A percentile compares a stretch with the other conserved stretches of the same genome.
phyloP scores from a whole-genome alignment of 2,329 filamentous ascomycete species.

The Zymoseptoria passerinii region DNA sequence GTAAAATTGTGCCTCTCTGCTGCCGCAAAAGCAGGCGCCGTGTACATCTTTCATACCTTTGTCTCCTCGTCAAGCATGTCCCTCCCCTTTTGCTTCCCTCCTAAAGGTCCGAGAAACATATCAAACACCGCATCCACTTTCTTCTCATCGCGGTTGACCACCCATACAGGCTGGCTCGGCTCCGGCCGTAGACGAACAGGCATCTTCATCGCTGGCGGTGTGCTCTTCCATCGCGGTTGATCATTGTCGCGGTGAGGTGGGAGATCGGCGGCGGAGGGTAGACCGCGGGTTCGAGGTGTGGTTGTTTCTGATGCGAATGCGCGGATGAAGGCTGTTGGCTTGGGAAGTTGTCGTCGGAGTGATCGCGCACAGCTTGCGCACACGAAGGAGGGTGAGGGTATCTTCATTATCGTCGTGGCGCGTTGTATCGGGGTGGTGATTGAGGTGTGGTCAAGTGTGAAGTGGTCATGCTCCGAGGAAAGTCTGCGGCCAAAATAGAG shows the following conservation, averaged over 20 bases:
- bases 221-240: constrained; percentile 44
- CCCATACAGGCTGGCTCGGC: constrained; percentile 51
- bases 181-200: constrained; percentile 49
- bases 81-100: constrained; percentile 43
- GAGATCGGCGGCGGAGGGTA: constrained; percentile 18
- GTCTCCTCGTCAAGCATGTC: constrained; percentile 79
- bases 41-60: constrained; percentile 42
- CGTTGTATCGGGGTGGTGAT: neutral
- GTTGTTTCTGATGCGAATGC: constrained; percentile 11
- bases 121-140: constrained; percentile 71
- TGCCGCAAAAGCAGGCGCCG: neutral
- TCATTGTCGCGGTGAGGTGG: constrained; percentile 9
- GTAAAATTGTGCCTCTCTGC: neutral
- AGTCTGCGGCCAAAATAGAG: neutral
- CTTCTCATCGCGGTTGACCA: constrained; percentile 66
- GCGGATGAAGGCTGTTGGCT: constrained; percentile 10
- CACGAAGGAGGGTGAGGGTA: constrained; percentile 20
- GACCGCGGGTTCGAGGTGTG: constrained; percentile 12
- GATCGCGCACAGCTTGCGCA: constrained; percentile 27
- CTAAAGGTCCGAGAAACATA: constrained; percentile 56
- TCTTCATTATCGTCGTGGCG: constrained; percentile 10
- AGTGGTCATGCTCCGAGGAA: neutral
- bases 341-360: constrained; percentile 6
- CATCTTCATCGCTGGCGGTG: constrained; percentile 40
- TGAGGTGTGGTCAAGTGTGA: neutral